Conservation (phyloP, 768 basidiomycete genomes). For the Lactarius trivialis region DNA sequence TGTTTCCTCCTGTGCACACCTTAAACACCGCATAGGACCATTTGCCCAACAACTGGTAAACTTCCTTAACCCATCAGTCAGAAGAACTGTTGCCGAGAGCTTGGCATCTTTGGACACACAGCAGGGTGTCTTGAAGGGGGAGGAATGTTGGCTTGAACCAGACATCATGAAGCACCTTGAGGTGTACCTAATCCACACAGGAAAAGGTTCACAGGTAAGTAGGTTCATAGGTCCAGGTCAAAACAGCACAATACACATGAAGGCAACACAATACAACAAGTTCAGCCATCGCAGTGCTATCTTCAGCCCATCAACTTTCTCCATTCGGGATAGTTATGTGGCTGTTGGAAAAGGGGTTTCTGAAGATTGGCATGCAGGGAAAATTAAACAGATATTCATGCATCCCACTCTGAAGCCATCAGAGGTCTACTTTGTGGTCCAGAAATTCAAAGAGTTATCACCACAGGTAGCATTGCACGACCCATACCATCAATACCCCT, state of each 20-base stretch:
- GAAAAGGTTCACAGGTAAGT: background rate
- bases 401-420: background rate
- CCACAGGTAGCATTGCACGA: background rate
- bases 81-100: background rate
- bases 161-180: background rate
- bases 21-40: background rate
- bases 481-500: background rate
- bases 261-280: background rate
- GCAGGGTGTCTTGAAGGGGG: background rate
- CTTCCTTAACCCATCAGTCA: background rate
- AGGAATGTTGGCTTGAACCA: background rate
- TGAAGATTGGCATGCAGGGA: slow-evolving; percentile 1
- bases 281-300: background rate
- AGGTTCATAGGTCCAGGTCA: background rate
- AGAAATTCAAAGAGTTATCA: background rate
- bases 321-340: background rate
- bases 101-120: background rate
- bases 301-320: background rate
- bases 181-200: background rate
- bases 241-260: background rate
- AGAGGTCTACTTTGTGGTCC: slow-evolving; percentile 1
- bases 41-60: background rate
- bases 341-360: background rate
- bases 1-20: background rate
- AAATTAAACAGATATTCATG: slow-evolving; percentile 3